A percentile compares a stretch with the other conserved stretches of the same genome.
Conservation (phyloP, 1,139 yeast species). For the Taphrina communis region DNA sequence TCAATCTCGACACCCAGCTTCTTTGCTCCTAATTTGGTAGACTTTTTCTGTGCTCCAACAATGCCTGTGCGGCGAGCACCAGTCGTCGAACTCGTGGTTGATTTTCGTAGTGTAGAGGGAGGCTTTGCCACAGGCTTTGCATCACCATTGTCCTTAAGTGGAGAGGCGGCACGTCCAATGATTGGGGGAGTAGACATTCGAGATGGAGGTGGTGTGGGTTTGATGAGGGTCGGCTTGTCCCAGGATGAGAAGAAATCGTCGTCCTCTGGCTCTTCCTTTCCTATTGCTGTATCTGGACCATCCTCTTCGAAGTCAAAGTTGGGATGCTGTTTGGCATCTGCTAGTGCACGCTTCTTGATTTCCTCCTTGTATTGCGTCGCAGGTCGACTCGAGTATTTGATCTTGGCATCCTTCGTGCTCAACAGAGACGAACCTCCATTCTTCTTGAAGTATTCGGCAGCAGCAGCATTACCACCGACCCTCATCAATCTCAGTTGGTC, state of each 20-base stretch:
- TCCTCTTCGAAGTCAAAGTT: constrained; percentile 42
- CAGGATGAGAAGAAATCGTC: constrained; percentile 92
- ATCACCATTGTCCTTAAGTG: constrained; percentile 47
- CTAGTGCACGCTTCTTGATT: constrained; percentile 67
- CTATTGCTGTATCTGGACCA: constrained; percentile 28
- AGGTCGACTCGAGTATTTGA: constrained; percentile 78
- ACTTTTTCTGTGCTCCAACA: constrained; percentile 50
- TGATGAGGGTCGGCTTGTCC: constrained; percentile 70
- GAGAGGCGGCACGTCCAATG: constrained; percentile 48
- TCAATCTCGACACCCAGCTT: constrained; percentile 65
- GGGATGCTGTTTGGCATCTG: constrained; percentile 59
- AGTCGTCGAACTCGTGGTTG: constrained; percentile 47
- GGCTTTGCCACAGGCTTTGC: constrained; percentile 47
- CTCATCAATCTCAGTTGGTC: constrained; percentile 92
- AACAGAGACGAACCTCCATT: constrained; percentile 60
- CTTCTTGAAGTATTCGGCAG: constrained; percentile 67
- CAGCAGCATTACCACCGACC: constrained; percentile 86
- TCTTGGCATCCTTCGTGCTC: constrained; percentile 59
- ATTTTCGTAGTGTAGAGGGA: constrained; percentile 48
- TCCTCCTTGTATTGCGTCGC: constrained; percentile 82
- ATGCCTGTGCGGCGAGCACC: constrained; percentile 47
- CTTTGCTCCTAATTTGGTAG: constrained; percentile 52
- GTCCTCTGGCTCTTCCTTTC: constrained; percentile 48
- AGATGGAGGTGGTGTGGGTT: constrained; percentile 63
- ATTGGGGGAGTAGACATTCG: constrained; percentile 54